Conservation (phyloP, 495 filamentous ascomycete species). For the Podospora didyma region DNA sequence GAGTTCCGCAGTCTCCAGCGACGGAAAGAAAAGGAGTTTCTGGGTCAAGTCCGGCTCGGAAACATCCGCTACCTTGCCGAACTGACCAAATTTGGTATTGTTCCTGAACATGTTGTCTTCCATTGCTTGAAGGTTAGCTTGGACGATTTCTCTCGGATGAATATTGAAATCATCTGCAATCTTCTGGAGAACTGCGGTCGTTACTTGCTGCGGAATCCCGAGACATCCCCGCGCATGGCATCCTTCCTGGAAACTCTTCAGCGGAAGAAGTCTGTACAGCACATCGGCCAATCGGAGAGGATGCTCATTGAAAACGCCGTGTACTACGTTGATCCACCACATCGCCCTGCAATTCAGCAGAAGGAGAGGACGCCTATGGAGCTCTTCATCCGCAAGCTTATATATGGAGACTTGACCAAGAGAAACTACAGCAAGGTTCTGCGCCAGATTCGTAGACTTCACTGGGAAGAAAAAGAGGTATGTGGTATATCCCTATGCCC, state of each 20-base stretch:
- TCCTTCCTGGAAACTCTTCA: conserved; percentile 93
- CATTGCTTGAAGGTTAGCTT: conserved; percentile 96
- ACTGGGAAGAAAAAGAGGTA: conserved; percentile 93
- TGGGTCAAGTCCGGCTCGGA: conserved; percentile 87
- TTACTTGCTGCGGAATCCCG: conserved; percentile 89
- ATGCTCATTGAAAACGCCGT: conserved; percentile 99
- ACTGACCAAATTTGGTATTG: conserved; percentile 95
- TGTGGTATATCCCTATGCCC: neutral
- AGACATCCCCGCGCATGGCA: conserved; percentile 87
- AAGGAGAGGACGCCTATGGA: conserved; percentile 94
- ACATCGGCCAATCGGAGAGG: conserved; percentile 90
- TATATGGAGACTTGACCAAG: conserved; percentile 91
- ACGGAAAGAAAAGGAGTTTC: conserved; percentile 96
- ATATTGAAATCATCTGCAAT: conserved; percentile 97
- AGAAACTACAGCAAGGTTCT: conserved; percentile 88
- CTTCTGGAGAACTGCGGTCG: conserved; percentile 96
- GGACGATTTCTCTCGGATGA: conserved; percentile 97
- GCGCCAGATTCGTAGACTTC: conserved; percentile 88
- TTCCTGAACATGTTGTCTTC: conserved; percentile 98
- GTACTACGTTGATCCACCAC: conserved; percentile 95
- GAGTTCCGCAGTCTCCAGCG: conserved; percentile 96
- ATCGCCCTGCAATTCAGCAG: conserved; percentile 89
- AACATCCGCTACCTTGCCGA: conserved; percentile 98
- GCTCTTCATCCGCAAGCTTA: conserved; percentile 82
- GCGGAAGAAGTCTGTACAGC: conserved; percentile 92